Evolutionary conservation across 2,329 filamentous ascomycete genomes (phyloP).

Genomic region (Phaeosphaeria sp.): DNA sequence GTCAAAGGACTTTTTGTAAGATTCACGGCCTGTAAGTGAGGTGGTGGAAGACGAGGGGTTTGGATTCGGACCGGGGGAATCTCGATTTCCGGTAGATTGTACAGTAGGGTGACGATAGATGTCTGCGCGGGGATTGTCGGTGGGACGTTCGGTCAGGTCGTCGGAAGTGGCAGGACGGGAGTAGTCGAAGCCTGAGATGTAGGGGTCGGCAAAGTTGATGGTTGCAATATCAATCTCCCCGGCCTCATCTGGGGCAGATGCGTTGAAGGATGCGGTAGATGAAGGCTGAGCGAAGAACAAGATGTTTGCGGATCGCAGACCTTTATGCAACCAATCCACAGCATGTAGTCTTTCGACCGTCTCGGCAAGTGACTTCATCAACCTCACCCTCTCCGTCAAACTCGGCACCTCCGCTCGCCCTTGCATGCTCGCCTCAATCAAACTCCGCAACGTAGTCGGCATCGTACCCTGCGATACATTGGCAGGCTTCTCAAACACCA

Average conservation of each 20-base stretch:
- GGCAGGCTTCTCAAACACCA: conserved; percentile 61
- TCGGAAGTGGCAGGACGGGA: conserved; percentile 58
- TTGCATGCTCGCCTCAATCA: conserved; percentile 45
- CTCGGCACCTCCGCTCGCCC: conserved; percentile 47
- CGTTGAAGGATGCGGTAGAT: background rate
- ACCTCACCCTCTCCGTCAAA: conserved; percentile 59
- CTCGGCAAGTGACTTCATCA: conserved; percentile 61
- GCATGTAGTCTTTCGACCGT: conserved; percentile 63
- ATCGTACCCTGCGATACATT: conserved; percentile 47
- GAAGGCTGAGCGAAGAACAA: conserved; percentile 53
- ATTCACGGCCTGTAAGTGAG: conserved; percentile 9
- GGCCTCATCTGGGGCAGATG: background rate
- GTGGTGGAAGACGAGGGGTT: background rate
- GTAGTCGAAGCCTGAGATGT: conserved; percentile 63
- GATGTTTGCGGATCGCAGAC: conserved; percentile 61
- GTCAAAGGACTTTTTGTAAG: conserved; percentile 59
- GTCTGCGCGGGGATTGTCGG: conserved; percentile 54
- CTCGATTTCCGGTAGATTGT: conserved; percentile 47
- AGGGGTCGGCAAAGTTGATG: conserved; percentile 52
- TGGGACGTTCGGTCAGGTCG: conserved; percentile 59
- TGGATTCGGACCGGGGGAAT: conserved; percentile 2
- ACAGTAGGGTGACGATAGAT: conserved; percentile 59
- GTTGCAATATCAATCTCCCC: background rate
- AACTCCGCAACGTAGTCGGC: conserved; percentile 57
- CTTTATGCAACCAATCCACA: conserved; percentile 66